Conservation (phyloP, 352 stramenopile genomes). For the Pythium vanterpoolii region DNA sequence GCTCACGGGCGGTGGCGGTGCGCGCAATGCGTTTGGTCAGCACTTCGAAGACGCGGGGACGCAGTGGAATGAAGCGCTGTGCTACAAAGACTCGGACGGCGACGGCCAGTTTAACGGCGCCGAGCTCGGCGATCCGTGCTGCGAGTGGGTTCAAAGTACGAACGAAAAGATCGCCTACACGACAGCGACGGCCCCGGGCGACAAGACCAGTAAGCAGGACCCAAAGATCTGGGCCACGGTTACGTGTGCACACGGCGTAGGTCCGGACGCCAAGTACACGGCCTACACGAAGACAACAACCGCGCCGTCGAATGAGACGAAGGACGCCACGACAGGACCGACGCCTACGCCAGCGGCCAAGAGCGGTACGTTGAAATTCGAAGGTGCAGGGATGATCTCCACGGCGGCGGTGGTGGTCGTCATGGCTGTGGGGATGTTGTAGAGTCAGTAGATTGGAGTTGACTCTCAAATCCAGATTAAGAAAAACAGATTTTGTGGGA, state of each 20-base stretch:
- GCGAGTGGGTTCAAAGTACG: constrained; percentile 20
- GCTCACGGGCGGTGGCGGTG: constrained; percentile 20
- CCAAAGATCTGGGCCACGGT: constrained; percentile 12
- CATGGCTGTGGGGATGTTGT: neutral
- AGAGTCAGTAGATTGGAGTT: neutral
- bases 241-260: constrained; percentile 15
- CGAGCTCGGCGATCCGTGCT: constrained; percentile 65
- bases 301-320: neutral
- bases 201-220: constrained; percentile 19
- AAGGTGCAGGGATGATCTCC: neutral
- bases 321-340: neutral
- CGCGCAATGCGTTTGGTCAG: constrained; percentile 28
- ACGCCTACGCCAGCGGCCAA: constrained; percentile 4
- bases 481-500: neutral
- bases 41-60: constrained; percentile 19
- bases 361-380: neutral
- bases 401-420: neutral
- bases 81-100: constrained; percentile 28
- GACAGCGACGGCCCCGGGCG: constrained; percentile 21
- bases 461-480: too few species aligned
- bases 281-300: constrained; percentile 14
- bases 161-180: constrained; percentile 24
- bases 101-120: constrained; percentile 47
- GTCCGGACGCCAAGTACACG: constrained; percentile 11
- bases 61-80: constrained; percentile 31